Evolutionary conservation across 2,329 filamentous ascomycete species (phyloP).

Genomic region (Fusarium xyrophilum): DNA sequence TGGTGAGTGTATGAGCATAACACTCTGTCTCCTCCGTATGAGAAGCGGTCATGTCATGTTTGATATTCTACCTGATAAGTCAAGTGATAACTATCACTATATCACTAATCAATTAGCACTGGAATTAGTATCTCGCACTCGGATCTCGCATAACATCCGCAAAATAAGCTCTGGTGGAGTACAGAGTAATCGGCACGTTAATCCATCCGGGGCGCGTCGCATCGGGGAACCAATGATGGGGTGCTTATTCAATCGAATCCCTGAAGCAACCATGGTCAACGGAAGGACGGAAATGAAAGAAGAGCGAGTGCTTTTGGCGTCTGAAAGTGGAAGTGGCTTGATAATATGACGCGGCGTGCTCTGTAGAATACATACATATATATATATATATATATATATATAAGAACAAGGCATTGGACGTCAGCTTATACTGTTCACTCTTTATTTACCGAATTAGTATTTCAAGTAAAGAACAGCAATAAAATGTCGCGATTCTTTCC

Average conservation of each 20-base stretch:
- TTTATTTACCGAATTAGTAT: not conserved
- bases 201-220: conserved; percentile 22
- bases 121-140: conserved; percentile 16
- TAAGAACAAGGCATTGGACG: conserved; percentile 1
- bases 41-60: not conserved
- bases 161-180: conserved; percentile 14
- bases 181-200: conserved; percentile 24
- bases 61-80: not conserved
- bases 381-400: no score
- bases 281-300: conserved; percentile 6
- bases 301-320: conserved; percentile 11
- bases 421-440: not conserved
- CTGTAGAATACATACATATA: no score
- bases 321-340: conserved; percentile 20
- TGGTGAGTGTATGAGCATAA: not conserved
- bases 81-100: no score
- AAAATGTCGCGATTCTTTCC: conserved; percentile 62
- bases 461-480: not conserved
- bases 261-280: conserved; percentile 8
- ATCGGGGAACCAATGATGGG: conserved; percentile 24
- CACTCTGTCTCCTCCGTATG: not conserved
- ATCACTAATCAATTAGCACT: not conserved
- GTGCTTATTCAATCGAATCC: conserved; percentile 32
- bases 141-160: not conserved
- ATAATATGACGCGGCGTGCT: conserved; percentile 28